Evolutionary conservation across 768 basidiomycete genomes (phyloP).

Genomic region (Hypholoma fasciculare): DNA sequence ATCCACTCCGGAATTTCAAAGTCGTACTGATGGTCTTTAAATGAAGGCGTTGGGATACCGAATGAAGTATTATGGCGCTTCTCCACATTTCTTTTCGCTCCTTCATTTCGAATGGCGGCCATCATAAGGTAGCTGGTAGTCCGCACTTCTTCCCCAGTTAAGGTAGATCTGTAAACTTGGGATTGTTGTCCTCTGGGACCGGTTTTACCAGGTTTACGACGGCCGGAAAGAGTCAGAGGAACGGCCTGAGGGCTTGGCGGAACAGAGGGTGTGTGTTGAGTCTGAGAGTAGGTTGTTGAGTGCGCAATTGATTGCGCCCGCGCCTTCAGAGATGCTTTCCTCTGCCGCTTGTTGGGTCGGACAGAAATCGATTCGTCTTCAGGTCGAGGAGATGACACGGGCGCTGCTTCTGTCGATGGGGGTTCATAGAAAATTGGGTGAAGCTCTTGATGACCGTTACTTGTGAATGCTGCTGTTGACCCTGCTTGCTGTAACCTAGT

Average conservation of each 20-base stretch:
- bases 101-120: conserved; percentile 49
- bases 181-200: conserved; percentile 2
- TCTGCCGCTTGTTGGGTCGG: conserved; percentile 3
- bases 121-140: conserved; percentile 36
- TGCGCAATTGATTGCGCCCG: background rate
- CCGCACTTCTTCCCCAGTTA: conserved; percentile 9
- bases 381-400: background rate
- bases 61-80: conserved; percentile 59
- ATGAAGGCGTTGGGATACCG: conserved; percentile 30
- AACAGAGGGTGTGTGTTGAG: conserved; percentile 4
- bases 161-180: conserved; percentile 7
- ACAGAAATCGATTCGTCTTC: conserved; percentile 8
- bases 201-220: conserved; percentile 4
- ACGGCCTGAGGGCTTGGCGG: background rate
- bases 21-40: conserved; percentile 27
- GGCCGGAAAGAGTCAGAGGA: background rate
- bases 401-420: background rate
- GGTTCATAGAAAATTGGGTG: background rate
- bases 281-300: background rate
- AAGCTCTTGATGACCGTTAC: background rate
- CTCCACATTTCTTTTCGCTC: conserved; percentile 40
- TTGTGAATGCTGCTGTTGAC: background rate
- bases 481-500: conserved; percentile 10
- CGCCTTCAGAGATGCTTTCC: background rate
- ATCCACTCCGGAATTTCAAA: conserved; percentile 63